Percentiles rank a stretch among this genome's conserved stretches.
phyloP scores from a whole-genome alignment of 257 asterid species.

The Solanum dulcamara region DNA sequence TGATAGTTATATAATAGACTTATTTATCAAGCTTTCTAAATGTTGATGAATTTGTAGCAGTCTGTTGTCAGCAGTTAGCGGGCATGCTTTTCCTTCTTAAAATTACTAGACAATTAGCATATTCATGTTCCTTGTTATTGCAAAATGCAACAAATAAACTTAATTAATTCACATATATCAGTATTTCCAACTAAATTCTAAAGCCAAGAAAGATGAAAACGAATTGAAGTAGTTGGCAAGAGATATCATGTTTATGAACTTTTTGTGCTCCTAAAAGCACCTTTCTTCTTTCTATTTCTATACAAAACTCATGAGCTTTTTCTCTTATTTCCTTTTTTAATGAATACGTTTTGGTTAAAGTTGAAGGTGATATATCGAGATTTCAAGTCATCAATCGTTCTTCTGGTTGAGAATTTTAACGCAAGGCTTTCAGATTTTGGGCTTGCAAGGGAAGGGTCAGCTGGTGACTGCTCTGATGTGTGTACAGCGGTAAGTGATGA shows the following conservation, averaged over 20 bases:
- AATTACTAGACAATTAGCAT: not conserved
- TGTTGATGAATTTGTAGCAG: not conserved
- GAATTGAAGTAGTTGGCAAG: not conserved
- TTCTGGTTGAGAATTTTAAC: conserved; percentile 65
- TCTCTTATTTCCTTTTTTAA: not conserved
- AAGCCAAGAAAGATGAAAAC: not conserved
- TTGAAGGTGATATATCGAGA: conserved; percentile 77
- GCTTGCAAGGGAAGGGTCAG: conserved; percentile 92
- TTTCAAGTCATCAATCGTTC: conserved; percentile 76
- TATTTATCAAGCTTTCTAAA: not conserved
- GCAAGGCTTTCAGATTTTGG: conserved; percentile 88
- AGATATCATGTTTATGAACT: not conserved
- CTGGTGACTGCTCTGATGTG: conserved; percentile 60
- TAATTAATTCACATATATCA: not conserved
- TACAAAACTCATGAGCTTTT: not conserved
- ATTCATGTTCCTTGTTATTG: not conserved
- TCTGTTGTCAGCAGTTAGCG: not conserved
- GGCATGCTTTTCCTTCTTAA: not conserved
- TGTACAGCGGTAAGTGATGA: conserved; percentile 67
- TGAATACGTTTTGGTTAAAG: not conserved
- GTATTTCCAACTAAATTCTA: not conserved
- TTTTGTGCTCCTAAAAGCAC: not conserved
- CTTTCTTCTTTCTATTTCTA: not conserved
- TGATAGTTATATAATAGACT: not conserved
- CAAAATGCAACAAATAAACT: not conserved